Base-by-base conservation (phyloP, 2,329 filamentous ascomycete species). In the Rutstroemia sp. region DNA sequence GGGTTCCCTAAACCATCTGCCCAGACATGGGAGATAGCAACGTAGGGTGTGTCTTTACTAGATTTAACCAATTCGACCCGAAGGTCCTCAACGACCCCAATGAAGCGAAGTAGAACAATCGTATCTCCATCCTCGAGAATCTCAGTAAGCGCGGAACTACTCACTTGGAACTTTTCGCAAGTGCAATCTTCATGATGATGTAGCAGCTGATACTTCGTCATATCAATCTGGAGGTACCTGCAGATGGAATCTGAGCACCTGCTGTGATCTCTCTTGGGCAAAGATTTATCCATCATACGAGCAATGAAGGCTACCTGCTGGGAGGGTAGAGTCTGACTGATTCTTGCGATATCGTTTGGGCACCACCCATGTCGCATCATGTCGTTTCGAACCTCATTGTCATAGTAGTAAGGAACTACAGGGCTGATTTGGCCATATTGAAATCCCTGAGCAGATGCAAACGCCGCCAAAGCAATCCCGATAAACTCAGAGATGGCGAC, bases 1-100 rank as follows among this genome's bases (percentile, higher is more conserved):
- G 67, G 64, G 51, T 72, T 72, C 4, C 71, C 71, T 9, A 72
- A 54, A 0, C 71, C 71, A 47, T 73, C 70, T 1, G 69, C 68
- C 71, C 70, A 72, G 21, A 71, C 68, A 52, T 48, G 46, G 12
- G 46, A 48, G 3, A 48, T 30, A 14, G 46, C 46, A 34, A 34
- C 16, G 27, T 48, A 48, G 2, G 18, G 58, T 0, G 59, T 58
- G 3, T 60, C 62, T 0, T 57, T 54, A n/a, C 59, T 52, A 37
- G 64, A 69, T 5, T 59, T 55, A 19, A 71, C 63, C 2, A 68
- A 58, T 2, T 56, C 38, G 1, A 67, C 52, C 10, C 57, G 49
- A 18, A 67, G 49, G n/a, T 61, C 23, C 16, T 63, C 37, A 25
- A 57, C 54, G 27, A 49, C 58, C n/a, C 57, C 57, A 12, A 47